Evolutionary conservation across 352 stramenopile genomes (phyloP).

Genomic region (Globisporangium paddicum): DNA sequence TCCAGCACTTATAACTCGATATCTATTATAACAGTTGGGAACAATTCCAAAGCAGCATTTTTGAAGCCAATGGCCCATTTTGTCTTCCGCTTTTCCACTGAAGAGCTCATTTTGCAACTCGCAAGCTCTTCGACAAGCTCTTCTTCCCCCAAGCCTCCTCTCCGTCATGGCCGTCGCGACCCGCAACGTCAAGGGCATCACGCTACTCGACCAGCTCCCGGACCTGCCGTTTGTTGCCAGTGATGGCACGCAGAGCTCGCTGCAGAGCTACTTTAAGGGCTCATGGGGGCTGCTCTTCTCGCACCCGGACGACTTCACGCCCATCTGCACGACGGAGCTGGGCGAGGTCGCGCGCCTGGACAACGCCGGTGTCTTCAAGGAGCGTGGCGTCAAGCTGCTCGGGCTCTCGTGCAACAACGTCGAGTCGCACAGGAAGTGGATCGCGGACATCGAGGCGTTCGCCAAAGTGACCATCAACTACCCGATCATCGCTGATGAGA

Average conservation of each 20-base stretch:
- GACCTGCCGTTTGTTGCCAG: slow-evolving; percentile 21
- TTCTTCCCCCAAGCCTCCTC: background rate
- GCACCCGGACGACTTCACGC: slow-evolving; percentile 89
- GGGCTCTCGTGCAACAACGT: slow-evolving; percentile 77
- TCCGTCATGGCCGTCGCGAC: slow-evolving; percentile 1
- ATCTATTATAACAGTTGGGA: too few species aligned
- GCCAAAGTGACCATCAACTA: slow-evolving; percentile 72
- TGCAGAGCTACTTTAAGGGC: slow-evolving; percentile 61
- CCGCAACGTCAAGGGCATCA: slow-evolving; percentile 6
- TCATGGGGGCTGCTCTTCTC: slow-evolving; percentile 69
- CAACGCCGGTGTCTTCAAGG: slow-evolving; percentile 69
- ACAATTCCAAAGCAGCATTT: too few species aligned
- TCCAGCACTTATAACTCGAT: too few species aligned
- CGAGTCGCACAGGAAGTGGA: slow-evolving; percentile 74
- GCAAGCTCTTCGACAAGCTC: background rate
- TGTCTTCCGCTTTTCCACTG: background rate
- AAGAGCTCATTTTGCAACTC: slow-evolving; percentile 1
- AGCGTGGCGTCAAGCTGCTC: slow-evolving; percentile 78
- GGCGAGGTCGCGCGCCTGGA: slow-evolving; percentile 81
- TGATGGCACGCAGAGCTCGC: slow-evolving; percentile 37
- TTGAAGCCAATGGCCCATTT: too few species aligned
- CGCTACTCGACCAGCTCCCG: slow-evolving; percentile 8
- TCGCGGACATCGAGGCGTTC: slow-evolving; percentile 63
- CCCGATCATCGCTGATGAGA: slow-evolving; percentile 59
- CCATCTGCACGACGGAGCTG: slow-evolving; percentile 92